Base-by-base conservation (phyloP, 2,329 filamentous ascomycete genomes). In the Fonsecaea erecta region DNA sequence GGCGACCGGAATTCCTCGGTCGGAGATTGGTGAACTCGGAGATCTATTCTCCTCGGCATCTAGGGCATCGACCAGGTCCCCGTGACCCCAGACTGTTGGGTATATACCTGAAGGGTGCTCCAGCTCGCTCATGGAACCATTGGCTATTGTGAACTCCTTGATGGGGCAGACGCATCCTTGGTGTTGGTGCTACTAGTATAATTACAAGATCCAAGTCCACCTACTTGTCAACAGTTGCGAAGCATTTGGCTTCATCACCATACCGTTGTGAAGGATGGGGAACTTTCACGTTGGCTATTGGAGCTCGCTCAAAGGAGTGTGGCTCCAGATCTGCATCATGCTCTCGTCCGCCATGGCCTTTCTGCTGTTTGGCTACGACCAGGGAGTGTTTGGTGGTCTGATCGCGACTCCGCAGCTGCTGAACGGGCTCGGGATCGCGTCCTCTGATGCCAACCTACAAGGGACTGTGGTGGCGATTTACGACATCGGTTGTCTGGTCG, bases 361-460 rank as follows among this genome's bases (percentile, higher is more conserved):
- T 24, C 73, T 80, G 11, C 75, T 81, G 5, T 81, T 81, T 64
- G 76, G 76, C 24, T 78, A 77, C 62, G 75, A 78, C 54, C 79
- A 81, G 30, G 80, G 80, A 8, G 78, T 81, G 52, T 77, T 81
- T 8, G 52, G 60, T 9, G 48, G 32, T 24, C 21, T 62, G 11
- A 56, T 62, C 24, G 34, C 51, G 12, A 28, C 28, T 18, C 51
- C 60, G 12, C 21, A 40, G 26, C 37, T 62, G n/a, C 52, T 54
- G n/a, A 30, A 43, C 30, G 51, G 66, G 1, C 72, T 74, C 30
- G 67, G 62, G 7, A 71, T 72, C n/a, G 70, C 70, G 5, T 55
- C 67, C 35, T 30, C 26, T 34, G 53, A 56, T 40, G 60, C 71
- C 7, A 70, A 73, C 8, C 61, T 73, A 5, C 66, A 71, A 18